phyloP scores from a whole-genome alignment of 106 monocot genomes.

The Dioscorea dumetorum region DNA sequence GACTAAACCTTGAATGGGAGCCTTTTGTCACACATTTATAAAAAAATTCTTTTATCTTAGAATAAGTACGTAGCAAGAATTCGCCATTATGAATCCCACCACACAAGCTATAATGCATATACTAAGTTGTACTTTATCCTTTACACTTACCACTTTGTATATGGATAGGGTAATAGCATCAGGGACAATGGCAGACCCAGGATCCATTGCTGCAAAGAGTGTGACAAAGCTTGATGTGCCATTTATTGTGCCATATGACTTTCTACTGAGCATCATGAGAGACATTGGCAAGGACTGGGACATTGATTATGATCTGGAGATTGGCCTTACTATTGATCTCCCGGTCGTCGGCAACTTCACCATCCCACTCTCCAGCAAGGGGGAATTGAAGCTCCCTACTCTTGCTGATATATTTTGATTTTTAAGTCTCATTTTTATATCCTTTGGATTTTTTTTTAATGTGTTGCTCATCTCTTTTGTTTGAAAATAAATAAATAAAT shows the following conservation, averaged over 20 bases:
- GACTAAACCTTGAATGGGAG: too few species aligned
- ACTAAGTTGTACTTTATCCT: too few species aligned
- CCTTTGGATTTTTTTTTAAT: too few species aligned
- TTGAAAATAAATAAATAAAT: too few species aligned
- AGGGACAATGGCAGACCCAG: slow-evolving; percentile 59
- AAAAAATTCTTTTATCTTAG: too few species aligned
- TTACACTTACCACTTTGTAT: not conserved
- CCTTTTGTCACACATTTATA: too few species aligned
- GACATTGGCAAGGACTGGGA: slow-evolving; percentile 85
- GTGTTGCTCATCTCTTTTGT: too few species aligned
- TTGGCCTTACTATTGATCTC: slow-evolving; percentile 73
- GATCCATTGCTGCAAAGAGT: slow-evolving; percentile 41
- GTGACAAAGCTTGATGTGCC: slow-evolving; percentile 55
- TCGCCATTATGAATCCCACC: too few species aligned
- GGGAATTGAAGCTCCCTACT: slow-evolving; percentile 77
- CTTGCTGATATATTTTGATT: slow-evolving; percentile 47
- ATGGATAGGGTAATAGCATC: slow-evolving; percentile 48
- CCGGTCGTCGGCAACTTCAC: slow-evolving; percentile 74
- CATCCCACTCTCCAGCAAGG: slow-evolving; percentile 61
- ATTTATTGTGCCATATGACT: slow-evolving; percentile 68
- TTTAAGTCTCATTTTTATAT: too few species aligned
- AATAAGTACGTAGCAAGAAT: too few species aligned
- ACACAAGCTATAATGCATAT: too few species aligned
- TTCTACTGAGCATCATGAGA: slow-evolving; percentile 57
- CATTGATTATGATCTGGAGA: slow-evolving; percentile 66